Evolutionary conservation across 202 grass and related monocot species (phyloP).

Genomic region (Miscanthus sacchariflorus): DNA sequence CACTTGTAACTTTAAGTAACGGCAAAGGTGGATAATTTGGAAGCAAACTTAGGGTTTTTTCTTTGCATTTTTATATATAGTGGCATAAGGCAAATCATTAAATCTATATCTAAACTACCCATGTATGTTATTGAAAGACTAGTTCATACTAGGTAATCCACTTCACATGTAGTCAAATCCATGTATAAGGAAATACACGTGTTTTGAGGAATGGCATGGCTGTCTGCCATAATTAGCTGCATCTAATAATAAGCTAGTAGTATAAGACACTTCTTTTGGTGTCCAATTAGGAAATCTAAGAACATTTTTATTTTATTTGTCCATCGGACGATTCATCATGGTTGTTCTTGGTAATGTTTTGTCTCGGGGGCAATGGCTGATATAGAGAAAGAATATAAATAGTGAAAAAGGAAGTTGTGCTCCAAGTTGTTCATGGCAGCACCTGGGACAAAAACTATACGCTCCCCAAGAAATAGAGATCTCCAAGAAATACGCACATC

Average conservation of each 20-base stretch:
- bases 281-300: background rate
- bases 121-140: too few species aligned
- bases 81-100: too few species aligned
- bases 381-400: background rate
- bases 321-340: background rate
- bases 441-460: constrained; percentile 41
- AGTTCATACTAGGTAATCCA: too few species aligned
- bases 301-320: background rate
- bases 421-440: background rate
- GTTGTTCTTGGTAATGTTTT: background rate
- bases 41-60: too few species aligned
- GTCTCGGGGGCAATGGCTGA: background rate
- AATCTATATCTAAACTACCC: too few species aligned
- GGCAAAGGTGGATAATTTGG: too few species aligned
- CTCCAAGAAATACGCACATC: constrained; percentile 7
- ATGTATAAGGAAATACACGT: background rate
- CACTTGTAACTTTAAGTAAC: too few species aligned
- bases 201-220: background rate
- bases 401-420: background rate
- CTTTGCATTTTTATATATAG: too few species aligned
- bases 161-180: too few species aligned
- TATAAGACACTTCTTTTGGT: background rate
- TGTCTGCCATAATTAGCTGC: background rate
- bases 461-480: constrained; percentile 38
- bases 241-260: background rate